A percentile compares a stretch with the other conserved stretches of the same genome.
phyloP scores from a whole-genome alignment of 441 rosid species.

The Adansonia gregorii region DNA sequence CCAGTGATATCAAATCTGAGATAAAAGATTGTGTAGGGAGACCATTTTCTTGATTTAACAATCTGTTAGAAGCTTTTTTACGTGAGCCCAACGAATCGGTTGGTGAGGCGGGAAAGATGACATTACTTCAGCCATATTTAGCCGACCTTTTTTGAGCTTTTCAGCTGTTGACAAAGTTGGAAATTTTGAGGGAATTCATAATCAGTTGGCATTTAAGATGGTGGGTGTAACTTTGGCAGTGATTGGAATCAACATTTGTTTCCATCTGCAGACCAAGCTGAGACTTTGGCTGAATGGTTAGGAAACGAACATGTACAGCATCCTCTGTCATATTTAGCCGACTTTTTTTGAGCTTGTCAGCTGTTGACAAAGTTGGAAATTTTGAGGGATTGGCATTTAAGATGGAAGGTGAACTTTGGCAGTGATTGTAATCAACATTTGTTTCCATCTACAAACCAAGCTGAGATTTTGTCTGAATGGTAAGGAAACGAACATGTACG shows the following conservation, averaged over 20 bases:
- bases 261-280: conserved; percentile 83
- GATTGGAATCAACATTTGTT: conserved; percentile 73
- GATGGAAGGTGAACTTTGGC: conserved; percentile 78
- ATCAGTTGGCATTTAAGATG: conserved; percentile 42
- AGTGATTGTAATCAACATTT: conserved; percentile 70
- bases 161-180: conserved; percentile 73
- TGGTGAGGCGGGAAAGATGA: conserved; percentile 39
- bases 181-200: conserved; percentile 72
- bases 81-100: conserved; percentile 37
- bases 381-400: conserved; percentile 58
- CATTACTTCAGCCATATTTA: conserved; percentile 47
- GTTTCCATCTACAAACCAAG: conserved; percentile 82
- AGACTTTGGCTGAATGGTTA: conserved; percentile 82
- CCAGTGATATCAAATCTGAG: conserved; percentile 60
- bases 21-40: conserved; percentile 61
- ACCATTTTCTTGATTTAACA: conserved; percentile 54
- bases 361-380: conserved; percentile 71
- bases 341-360: conserved; percentile 74
- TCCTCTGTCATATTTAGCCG: conserved; percentile 55
- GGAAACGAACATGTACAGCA: conserved; percentile 40
- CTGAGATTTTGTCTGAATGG: conserved; percentile 85
- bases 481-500: conserved; percentile 46
- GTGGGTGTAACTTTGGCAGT: conserved; percentile 84
- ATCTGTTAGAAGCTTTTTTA: conserved; percentile 48
- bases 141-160: conserved; percentile 74